Conservation (phyloP, 2,329 filamentous ascomycete species). For the Hymenoscyphus infarciens region DNA sequence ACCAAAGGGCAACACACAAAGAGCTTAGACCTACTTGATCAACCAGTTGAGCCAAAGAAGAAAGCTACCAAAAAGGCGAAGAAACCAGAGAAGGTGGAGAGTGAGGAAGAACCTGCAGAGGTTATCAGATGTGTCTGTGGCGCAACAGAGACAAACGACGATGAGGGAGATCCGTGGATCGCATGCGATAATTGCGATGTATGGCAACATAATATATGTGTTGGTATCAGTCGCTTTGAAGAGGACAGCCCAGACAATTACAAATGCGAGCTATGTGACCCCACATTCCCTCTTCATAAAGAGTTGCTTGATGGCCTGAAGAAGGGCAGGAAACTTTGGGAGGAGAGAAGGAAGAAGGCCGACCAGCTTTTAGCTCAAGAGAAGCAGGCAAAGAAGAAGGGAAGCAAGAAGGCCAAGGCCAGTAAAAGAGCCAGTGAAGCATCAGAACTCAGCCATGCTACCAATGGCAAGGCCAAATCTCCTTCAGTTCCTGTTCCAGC, state of each 20-base stretch:
- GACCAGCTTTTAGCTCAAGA: constrained; percentile 56
- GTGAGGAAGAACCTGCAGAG: constrained; percentile 50
- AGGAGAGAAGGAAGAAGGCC: constrained; percentile 59
- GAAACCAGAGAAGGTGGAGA: constrained; percentile 49
- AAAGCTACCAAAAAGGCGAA: constrained; percentile 47
- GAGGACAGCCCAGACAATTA: constrained; percentile 78
- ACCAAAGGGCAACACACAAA: constrained; percentile 96
- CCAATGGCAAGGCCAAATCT: constrained; percentile 34
- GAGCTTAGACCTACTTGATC: constrained; percentile 73
- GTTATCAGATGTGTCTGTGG: constrained; percentile 93
- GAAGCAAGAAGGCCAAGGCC: constrained; percentile 50
- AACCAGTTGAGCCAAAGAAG: constrained; percentile 51
- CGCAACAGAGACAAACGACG: constrained; percentile 78
- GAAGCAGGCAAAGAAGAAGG: constrained; percentile 50
- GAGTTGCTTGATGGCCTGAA: constrained; percentile 74
- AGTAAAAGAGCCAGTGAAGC: constrained; percentile 64
- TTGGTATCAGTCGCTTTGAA: constrained; percentile 75
- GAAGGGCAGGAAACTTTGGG: constrained; percentile 84
- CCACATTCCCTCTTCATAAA: constrained; percentile 66
- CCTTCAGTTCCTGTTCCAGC: constrained; percentile 24
- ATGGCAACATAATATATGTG: constrained; percentile 97
- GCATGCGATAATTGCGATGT: constrained; percentile 88
- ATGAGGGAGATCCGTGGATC: constrained; percentile 89
- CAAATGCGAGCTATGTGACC: constrained; percentile 86
- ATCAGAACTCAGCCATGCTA: constrained; percentile 42